Evolutionary conservation across 2,329 filamentous ascomycete species (phyloP).

Genomic region (Fusarium irregulare): DNA sequence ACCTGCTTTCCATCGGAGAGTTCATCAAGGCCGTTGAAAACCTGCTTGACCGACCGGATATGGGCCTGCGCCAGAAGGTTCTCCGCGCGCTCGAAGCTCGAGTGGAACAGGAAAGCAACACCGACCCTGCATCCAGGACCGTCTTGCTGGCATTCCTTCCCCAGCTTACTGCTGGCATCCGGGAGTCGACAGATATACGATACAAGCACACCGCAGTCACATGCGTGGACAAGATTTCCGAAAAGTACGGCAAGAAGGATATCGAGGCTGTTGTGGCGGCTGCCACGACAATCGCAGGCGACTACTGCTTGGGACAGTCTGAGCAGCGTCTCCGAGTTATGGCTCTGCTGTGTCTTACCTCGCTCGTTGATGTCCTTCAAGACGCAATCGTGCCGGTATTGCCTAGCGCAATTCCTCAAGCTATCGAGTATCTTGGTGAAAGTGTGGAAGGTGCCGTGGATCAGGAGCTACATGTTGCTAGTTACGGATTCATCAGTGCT

Average conservation of each 20-base stretch:
- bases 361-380: slow-evolving; percentile 86
- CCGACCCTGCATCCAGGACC: slow-evolving; percentile 73
- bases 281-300: slow-evolving; percentile 79
- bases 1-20: slow-evolving; percentile 85
- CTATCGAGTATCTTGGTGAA: slow-evolving; percentile 75
- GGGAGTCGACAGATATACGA: slow-evolving; percentile 75
- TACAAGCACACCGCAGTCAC: slow-evolving; percentile 88
- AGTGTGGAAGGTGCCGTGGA: slow-evolving; percentile 68
- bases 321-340: slow-evolving; percentile 81
- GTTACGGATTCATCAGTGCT: slow-evolving; percentile 81
- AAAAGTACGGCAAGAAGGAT: slow-evolving; percentile 96
- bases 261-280: slow-evolving; percentile 79
- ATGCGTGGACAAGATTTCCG: slow-evolving; percentile 91
- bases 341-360: slow-evolving; percentile 89
- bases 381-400: slow-evolving; percentile 88
- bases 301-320: slow-evolving; percentile 78
- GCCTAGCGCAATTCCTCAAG: slow-evolving; percentile 77
- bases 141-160: slow-evolving; percentile 83
- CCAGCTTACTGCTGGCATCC: slow-evolving; percentile 80
- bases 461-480: slow-evolving; percentile 80
- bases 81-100: slow-evolving; percentile 83
- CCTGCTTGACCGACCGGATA: slow-evolving; percentile 79
- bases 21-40: slow-evolving; percentile 90
- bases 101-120: slow-evolving; percentile 77
- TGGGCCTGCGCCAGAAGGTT: slow-evolving; percentile 81